A percentile compares a stretch with the other conserved stretches of the same genome.
Evolutionary conservation across 495 filamentous ascomycete species (phyloP).

Genomic region (Lophium mytilinum): DNA sequence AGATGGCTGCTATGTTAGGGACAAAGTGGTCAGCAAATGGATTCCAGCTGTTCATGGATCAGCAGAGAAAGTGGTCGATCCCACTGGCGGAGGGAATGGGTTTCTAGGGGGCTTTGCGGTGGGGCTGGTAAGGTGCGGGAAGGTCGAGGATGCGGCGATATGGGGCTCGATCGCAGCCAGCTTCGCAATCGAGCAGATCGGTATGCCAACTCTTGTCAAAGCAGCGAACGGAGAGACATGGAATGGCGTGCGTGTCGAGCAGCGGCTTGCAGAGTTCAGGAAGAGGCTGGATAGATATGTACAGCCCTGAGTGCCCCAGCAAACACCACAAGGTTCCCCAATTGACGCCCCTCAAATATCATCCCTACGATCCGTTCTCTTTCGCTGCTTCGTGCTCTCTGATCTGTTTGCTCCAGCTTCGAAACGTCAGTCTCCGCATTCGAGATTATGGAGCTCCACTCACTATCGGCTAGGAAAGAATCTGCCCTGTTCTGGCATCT

Average conservation of each 20-base stretch:
- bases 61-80: slow-evolving; percentile 61
- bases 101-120: slow-evolving; percentile 82
- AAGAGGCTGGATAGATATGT: slow-evolving; percentile 46
- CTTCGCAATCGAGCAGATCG: slow-evolving; percentile 91
- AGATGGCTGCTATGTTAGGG: slow-evolving; percentile 49
- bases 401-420: slow-evolving; percentile 87
- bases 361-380: slow-evolving; percentile 28
- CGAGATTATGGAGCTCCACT: slow-evolving; percentile 25
- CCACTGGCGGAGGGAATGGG: slow-evolving; percentile 91
- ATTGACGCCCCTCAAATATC: not conserved
- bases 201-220: slow-evolving; percentile 56
- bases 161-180: slow-evolving; percentile 83
- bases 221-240: slow-evolving; percentile 60
- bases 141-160: slow-evolving; percentile 60
- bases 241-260: slow-evolving; percentile 57
- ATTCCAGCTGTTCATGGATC: slow-evolving; percentile 53
- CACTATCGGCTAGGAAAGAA: slow-evolving; percentile 97
- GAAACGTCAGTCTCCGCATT: slow-evolving; percentile 3
- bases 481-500: slow-evolving; percentile 76
- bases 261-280: slow-evolving; percentile 29
- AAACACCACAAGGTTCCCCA: slow-evolving; percentile 14
- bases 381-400: slow-evolving; percentile 71
- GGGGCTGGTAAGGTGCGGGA: slow-evolving; percentile 51
- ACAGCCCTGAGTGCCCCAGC: slow-evolving; percentile 26
- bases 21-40: slow-evolving; percentile 33